Base-by-base conservation (phyloP, 2,329 filamentous ascomycete species). In the Hypoxylon sp. region DNA sequence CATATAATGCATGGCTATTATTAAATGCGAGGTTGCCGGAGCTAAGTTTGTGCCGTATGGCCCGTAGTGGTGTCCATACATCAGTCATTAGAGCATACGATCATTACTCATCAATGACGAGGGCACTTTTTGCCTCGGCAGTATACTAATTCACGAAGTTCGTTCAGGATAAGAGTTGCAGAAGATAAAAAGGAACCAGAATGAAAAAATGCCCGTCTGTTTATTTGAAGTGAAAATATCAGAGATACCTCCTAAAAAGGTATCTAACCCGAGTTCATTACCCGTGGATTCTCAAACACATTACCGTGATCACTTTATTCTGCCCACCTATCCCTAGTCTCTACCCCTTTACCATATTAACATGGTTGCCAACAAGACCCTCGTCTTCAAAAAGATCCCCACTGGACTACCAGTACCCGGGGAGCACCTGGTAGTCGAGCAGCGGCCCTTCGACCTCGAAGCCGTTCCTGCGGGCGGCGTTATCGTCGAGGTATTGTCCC, bases 371-470 rank as follows among this genome's bases (percentile, higher is more conserved):
- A 93, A 92, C 85, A 91, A 91, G 82, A 85, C 82, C 51, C 79
- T 93, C 72, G 83, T 91, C 77, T 93, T 90, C 84, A 89, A 88
- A 76, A 80, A 86, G 67, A 75, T 88, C 65, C 90, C 91, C 28
- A 77, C 81, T 46, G 89, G 86, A 64, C 85, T 85, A 78, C 91
- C 91, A 32, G 84, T 89, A 23, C 77, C 86, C 13, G 91, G 90
- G 56, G 80, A 92, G 78, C 82, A 93, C 77, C 79, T 94, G 64
- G 80, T 80, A 38, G 75, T 93, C 69, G 87, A 92, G 77, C 77
- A 83, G 65, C 83, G 84, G 63, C 82, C 85, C 21, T 89, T 92
- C 72, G 90, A 93, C 77, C 78, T 87, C 69, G 80, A 87, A 32
- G 82, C 85, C 67, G 77, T 84, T 5, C 82, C 85, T 36, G 83